phyloP scores from a whole-genome alignment of 805 yeast genomes.

The Saturnispora dispora region DNA sequence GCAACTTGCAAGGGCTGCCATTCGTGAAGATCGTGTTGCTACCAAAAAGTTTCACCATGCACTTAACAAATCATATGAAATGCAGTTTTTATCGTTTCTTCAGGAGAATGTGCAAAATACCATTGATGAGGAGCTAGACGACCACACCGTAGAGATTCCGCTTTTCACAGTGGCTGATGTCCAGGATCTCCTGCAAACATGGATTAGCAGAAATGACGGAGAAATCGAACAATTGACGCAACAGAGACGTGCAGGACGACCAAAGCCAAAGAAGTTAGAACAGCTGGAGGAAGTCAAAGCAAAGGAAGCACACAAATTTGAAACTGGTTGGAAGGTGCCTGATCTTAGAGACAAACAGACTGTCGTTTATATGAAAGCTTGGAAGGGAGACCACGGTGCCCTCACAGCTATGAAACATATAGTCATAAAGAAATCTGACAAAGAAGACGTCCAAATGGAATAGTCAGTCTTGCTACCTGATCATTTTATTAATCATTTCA shows the following conservation, averaged over 20 bases:
- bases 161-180: slow-evolving; percentile 50
- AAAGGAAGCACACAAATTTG: slow-evolving; percentile 52
- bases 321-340: slow-evolving; percentile 64
- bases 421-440: slow-evolving; percentile 24
- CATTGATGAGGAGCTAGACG: slow-evolving; percentile 28
- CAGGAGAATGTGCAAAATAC: slow-evolving; percentile 42
- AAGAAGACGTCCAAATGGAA: slow-evolving; percentile 23
- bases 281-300: slow-evolving; percentile 52
- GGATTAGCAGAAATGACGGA: slow-evolving; percentile 60
- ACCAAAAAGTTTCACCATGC: slow-evolving; percentile 47
- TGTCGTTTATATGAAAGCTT: slow-evolving; percentile 50
- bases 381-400: slow-evolving; percentile 85
- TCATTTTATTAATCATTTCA: neutral
- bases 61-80: slow-evolving; percentile 52
- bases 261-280: slow-evolving; percentile 64
- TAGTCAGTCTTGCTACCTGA: neutral
- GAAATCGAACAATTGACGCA: slow-evolving; percentile 56
- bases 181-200: slow-evolving; percentile 50
- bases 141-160: slow-evolving; percentile 15
- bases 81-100: slow-evolving; percentile 47
- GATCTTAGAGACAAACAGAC: slow-evolving; percentile 54
- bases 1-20: slow-evolving; percentile 75
- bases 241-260: slow-evolving; percentile 81
- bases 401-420: slow-evolving; percentile 50
- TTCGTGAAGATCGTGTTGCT: slow-evolving; percentile 66